Evolutionary conservation across 1,284 basidiomycete genomes (phyloP).

Genomic region (Ceratobasidium sp.): DNA sequence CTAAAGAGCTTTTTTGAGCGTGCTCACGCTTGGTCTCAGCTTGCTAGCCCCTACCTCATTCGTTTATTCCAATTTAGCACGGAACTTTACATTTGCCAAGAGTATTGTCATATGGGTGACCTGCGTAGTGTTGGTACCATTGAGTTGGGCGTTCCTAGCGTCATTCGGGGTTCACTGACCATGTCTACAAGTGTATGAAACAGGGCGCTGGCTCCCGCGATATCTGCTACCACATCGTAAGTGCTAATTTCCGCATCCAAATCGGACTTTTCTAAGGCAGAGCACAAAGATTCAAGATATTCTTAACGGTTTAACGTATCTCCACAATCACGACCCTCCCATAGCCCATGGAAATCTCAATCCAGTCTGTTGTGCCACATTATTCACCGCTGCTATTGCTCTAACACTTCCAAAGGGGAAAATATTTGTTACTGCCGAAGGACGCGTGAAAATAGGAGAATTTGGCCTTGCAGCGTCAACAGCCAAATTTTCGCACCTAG

Average conservation of each 20-base stretch:
- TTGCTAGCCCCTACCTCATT: background rate
- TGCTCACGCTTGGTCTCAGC: background rate
- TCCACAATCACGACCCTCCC: conserved; percentile 26
- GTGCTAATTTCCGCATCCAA: background rate
- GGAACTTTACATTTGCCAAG: background rate
- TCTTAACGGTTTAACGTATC: conserved; percentile 20
- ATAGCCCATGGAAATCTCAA: conserved; percentile 38
- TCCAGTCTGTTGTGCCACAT: background rate
- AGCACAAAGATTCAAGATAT: conserved; percentile 1
- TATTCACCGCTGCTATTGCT: background rate
- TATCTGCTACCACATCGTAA: background rate
- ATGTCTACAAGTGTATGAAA: background rate
- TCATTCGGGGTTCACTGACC: background rate
- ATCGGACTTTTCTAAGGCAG: background rate
- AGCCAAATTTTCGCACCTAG: background rate
- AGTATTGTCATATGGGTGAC: background rate
- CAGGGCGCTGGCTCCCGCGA: background rate
- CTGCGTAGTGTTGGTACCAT: background rate
- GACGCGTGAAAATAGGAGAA: background rate
- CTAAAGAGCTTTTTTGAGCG: background rate
- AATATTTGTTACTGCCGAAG: background rate
- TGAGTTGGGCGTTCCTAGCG: background rate
- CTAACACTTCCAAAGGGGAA: background rate
- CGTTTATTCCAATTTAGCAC: background rate
- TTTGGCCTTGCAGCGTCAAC: conserved; percentile 3